Conservation (phyloP, 2,329 filamentous ascomycete genomes). For the Fusarium nygamai region DNA sequence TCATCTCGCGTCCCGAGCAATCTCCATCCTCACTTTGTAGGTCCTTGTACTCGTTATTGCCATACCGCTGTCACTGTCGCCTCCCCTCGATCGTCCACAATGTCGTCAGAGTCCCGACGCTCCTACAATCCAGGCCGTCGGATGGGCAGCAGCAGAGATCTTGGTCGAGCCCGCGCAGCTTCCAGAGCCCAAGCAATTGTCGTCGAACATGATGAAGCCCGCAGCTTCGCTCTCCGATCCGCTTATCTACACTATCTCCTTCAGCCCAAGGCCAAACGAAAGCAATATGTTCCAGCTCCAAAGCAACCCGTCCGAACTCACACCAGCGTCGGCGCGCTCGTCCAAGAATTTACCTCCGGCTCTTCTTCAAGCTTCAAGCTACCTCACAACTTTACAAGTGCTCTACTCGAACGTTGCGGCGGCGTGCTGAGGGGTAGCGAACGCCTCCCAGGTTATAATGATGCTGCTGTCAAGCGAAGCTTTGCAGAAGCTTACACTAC, state of each 20-base stretch:
- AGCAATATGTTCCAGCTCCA: conserved; percentile 80
- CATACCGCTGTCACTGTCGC: conserved; percentile 20
- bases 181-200: conserved; percentile 59
- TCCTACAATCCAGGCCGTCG: conserved; percentile 59
- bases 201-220: conserved; percentile 81
- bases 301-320: conserved; percentile 70
- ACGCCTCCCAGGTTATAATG: conserved; percentile 86
- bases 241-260: conserved; percentile 94
- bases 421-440: conserved; percentile 85
- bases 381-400: conserved; percentile 63
- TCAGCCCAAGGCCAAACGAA: conserved; percentile 87
- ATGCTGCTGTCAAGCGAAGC: conserved; percentile 89
- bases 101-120: conserved; percentile 63
- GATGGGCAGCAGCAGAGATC: conserved; percentile 55
- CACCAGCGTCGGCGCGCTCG: conserved; percentile 83
- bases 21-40: conserved; percentile 10
- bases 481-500: conserved; percentile 96
- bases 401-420: conserved; percentile 77
- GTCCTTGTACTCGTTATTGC: conserved; percentile 10
- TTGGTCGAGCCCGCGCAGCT: conserved; percentile 53
- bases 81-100: conserved; percentile 42
- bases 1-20: conserved; percentile 45
- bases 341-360: conserved; percentile 81
- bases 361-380: conserved; percentile 64
- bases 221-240: conserved; percentile 87